phyloP scores from a whole-genome alignment of 2,329 filamentous ascomycete species.

The Cladosporium oxysporum region DNA sequence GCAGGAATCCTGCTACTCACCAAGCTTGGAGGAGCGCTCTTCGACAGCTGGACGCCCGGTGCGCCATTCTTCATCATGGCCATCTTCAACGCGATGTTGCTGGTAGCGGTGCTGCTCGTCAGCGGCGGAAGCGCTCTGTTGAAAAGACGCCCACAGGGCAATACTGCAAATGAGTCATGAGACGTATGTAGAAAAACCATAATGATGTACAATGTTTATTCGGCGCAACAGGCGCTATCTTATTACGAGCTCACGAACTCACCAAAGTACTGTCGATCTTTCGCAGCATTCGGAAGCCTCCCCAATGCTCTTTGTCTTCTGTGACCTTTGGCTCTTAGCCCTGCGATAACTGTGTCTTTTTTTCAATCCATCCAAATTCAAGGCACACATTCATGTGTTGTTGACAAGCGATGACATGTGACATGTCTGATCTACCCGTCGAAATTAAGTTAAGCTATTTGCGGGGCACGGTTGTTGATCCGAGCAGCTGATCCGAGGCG shows the following conservation, averaged over 20 bases:
- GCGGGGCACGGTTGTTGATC: background rate
- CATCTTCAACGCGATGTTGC: slow-evolving; percentile 73
- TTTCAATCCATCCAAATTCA: background rate
- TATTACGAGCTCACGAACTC: background rate
- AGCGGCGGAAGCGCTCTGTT: slow-evolving; percentile 25
- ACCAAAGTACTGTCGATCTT: background rate
- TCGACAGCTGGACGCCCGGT: slow-evolving; percentile 71
- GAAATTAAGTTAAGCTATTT: background rate
- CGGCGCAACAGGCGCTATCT: background rate
- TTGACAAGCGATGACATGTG: background rate
- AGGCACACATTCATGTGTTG: background rate
- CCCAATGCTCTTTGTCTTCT: background rate
- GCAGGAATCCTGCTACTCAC: slow-evolving; percentile 88
- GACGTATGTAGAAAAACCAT: background rate
- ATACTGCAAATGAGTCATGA: slow-evolving; percentile 2
- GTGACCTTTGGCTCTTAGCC: background rate
- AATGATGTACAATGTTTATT: background rate
- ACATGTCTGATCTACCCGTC: background rate
- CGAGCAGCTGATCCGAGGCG: background rate
- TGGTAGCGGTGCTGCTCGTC: slow-evolving; percentile 48
- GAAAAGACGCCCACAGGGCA: background rate
- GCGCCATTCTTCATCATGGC: slow-evolving; percentile 96
- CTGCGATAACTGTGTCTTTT: background rate
- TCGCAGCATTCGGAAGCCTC: background rate
- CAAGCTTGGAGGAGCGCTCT: slow-evolving; percentile 84